These are phyloP conservation scores for Coniella vitis DNA, from an alignment of 2,329 filamentous ascomycete genomes.

Conservation along the genomic window DNA sequence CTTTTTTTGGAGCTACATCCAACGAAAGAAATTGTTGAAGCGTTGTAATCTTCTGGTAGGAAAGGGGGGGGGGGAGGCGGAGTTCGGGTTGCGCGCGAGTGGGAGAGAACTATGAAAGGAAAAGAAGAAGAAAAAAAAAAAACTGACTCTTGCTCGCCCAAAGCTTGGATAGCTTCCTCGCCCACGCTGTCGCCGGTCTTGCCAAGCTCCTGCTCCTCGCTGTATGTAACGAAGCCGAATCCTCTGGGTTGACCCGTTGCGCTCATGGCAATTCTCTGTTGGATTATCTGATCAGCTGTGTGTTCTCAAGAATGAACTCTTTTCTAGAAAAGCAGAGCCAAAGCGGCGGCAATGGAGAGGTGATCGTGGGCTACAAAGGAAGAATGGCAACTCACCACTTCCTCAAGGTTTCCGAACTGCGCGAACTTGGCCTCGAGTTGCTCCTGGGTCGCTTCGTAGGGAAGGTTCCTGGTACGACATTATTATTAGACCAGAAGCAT, in stretches of 20 bases:
- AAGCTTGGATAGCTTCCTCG: background rate
- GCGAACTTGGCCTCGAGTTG: background rate
- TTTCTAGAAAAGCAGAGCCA: background rate
- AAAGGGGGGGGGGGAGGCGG: no score
- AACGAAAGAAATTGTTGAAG: no score
- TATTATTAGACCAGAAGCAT: no score
- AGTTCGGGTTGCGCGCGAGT: no score
- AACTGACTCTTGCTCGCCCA: background rate
- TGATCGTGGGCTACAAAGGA: background rate
- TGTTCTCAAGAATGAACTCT: background rate
- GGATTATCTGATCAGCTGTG: no score
- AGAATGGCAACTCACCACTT: background rate
- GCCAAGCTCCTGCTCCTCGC: background rate
- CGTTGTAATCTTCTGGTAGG: no score
- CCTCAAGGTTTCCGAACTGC: background rate
- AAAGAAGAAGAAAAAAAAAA: no score
- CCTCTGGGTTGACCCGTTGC: background rate
- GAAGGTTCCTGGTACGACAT: constrained; percentile 1
- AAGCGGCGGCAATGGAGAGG: background rate
- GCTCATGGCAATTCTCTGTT: background rate
- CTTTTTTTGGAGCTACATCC: no score
- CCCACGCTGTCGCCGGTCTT: background rate
- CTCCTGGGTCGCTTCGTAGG: background rate
- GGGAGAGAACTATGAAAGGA: background rate
- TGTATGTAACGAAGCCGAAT: constrained; percentile 5